A percentile compares a stretch with the other conserved stretches of the same genome.
Conservation (phyloP, 1,284 basidiomycete genomes). For the Cryptococcus sp. region DNA sequence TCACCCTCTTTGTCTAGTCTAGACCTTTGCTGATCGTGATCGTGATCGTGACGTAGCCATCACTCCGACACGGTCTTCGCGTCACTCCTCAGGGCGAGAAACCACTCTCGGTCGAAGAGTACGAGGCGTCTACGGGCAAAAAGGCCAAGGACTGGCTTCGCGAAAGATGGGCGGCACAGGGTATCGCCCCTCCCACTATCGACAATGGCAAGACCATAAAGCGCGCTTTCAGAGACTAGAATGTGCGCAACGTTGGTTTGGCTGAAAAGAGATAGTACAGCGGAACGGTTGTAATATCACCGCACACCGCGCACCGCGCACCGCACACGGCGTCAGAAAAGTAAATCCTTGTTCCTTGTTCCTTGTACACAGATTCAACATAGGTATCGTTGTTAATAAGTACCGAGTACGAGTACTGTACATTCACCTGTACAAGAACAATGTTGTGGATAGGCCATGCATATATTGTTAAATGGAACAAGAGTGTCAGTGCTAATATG, state of each 20-base stretch:
- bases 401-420: too few relatives aligned
- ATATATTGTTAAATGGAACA: too few relatives aligned
- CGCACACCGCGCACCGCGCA: too few relatives aligned
- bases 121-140: slow-evolving; percentile 58
- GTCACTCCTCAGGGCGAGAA: slow-evolving; percentile 79
- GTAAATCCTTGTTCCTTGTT: too few relatives aligned
- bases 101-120: slow-evolving; percentile 71
- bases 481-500: too few relatives aligned
- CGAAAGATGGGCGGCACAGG: slow-evolving; percentile 43
- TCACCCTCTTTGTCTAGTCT: slow-evolving; percentile 47
- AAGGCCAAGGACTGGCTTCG: slow-evolving; percentile 50
- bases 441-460: too few relatives aligned
- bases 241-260: not conserved
- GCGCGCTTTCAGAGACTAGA: slow-evolving; percentile 48
- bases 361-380: too few relatives aligned
- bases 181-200: slow-evolving; percentile 35
- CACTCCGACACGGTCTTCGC: slow-evolving; percentile 70
- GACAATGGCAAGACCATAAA: slow-evolving; percentile 43
- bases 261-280: too few relatives aligned
- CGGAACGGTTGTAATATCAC: too few relatives aligned
- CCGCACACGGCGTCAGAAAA: too few relatives aligned
- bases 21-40: slow-evolving; percentile 49
- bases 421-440: too few relatives aligned
- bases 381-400: too few relatives aligned
- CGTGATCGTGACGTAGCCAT: slow-evolving; percentile 63